Conservation (phyloP, 805 yeast species). For the Peterozyma toletana region DNA sequence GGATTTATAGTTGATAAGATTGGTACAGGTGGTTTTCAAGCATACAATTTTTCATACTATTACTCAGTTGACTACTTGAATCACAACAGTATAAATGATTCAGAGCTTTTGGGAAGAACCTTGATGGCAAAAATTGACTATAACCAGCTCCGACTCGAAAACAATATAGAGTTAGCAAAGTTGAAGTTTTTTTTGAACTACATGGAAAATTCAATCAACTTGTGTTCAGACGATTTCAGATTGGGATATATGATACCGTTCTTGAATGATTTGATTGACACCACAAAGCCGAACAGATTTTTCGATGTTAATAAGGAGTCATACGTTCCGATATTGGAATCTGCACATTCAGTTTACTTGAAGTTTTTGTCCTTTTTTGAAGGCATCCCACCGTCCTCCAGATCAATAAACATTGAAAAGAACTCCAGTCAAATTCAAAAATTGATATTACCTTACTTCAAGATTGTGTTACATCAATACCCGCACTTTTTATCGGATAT, state of each 20-base stretch:
- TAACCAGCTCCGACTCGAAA: conserved; percentile 17
- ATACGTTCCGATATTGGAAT: conserved; percentile 38
- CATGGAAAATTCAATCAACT: conserved; percentile 34
- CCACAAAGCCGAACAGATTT: conserved; percentile 12
- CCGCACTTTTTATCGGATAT: conserved; percentile 1
- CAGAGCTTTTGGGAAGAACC: conserved; percentile 20
- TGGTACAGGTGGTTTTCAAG: conserved; percentile 60
- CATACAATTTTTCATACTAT: conserved; percentile 53
- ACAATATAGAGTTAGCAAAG: conserved; percentile 27
- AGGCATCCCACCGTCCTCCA: neutral
- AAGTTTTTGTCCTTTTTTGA: neutral
- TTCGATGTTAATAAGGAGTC: conserved; percentile 11
- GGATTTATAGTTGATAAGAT: conserved; percentile 43
- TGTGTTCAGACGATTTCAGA: conserved; percentile 26
- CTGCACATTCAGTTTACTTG: conserved; percentile 49
- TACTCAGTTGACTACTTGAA: conserved; percentile 35
- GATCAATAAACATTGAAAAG: neutral
- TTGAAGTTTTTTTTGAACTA: conserved; percentile 37
- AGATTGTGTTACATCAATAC: conserved; percentile 1
- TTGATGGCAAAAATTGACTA: conserved; percentile 20
- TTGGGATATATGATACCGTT: conserved; percentile 16
- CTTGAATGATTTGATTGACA: conserved; percentile 16
- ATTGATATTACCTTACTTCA: neutral
- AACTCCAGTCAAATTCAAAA: neutral
- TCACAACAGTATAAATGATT: conserved; percentile 18